These are phyloP conservation scores for Schoenoplectus tabernaemontani DNA, from an alignment of 202 grass and related monocot species.

Conservation along the genomic window DNA sequence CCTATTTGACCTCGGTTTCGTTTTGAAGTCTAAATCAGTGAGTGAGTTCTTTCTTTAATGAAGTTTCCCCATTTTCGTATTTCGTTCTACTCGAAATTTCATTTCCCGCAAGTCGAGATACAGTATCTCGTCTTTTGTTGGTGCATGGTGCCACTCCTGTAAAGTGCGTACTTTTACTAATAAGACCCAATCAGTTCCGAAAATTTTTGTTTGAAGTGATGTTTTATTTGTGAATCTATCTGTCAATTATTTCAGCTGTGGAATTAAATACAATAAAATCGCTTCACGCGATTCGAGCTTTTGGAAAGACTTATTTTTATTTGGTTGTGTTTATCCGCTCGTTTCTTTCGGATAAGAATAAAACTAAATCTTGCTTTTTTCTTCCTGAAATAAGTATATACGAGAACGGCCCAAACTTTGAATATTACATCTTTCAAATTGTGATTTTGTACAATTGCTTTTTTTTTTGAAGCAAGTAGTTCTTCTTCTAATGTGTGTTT, in stretches of 20 bases:
- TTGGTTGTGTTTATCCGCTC: background rate
- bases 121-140: background rate
- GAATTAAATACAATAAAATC: background rate
- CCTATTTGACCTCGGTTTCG: too few relatives aligned
- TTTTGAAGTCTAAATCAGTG: background rate
- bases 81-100: background rate
- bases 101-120: background rate
- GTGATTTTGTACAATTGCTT: background rate
- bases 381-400: background rate
- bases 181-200: background rate
- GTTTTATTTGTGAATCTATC: background rate
- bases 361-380: background rate
- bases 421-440: background rate
- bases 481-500: background rate
- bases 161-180: background rate
- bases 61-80: background rate
- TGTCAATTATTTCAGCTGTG: background rate
- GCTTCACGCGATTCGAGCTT: background rate
- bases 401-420: background rate
- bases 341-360: background rate
- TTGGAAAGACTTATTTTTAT: background rate
- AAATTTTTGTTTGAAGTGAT: background rate
- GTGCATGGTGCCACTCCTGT: background rate
- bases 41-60: background rate
- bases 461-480: background rate